Evolutionary conservation across 768 basidiomycete genomes (phyloP).

Genomic region (Daedalea quercina): DNA sequence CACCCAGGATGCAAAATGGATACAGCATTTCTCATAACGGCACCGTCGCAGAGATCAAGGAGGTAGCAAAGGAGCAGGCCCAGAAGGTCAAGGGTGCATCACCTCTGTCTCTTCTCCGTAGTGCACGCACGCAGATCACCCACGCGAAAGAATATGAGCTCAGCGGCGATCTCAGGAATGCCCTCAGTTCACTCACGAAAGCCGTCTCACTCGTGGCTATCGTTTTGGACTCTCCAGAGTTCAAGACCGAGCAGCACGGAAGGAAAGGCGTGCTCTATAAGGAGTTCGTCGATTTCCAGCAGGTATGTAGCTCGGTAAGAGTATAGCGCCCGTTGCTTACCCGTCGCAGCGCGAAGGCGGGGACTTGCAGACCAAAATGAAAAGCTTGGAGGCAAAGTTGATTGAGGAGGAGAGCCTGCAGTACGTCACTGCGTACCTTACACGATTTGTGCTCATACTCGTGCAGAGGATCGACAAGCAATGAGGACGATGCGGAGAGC

Average conservation of each 20-base stretch:
- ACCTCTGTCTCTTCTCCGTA: conserved; percentile 51
- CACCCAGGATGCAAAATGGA: conserved; percentile 34
- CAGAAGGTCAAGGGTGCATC: conserved; percentile 52
- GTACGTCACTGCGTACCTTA: neutral
- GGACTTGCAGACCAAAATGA: conserved; percentile 33
- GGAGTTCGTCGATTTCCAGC: conserved; percentile 59
- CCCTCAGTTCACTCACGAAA: conserved; percentile 53
- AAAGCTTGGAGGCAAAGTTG: conserved; percentile 39
- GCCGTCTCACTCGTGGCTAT: conserved; percentile 53
- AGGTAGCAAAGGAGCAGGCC: conserved; percentile 39
- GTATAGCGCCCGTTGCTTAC: conserved; percentile 8
- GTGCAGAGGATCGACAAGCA: conserved; percentile 5
- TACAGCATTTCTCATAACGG: conserved; percentile 11
- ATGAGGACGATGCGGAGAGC: conserved; percentile 5
- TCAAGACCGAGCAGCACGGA: conserved; percentile 42
- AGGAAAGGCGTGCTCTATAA: conserved; percentile 51
- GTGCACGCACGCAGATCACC: conserved; percentile 51
- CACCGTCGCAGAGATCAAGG: conserved; percentile 41
- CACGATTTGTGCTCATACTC: conserved; percentile 4
- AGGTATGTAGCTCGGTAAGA: conserved; percentile 36
- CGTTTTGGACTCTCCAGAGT: conserved; percentile 56
- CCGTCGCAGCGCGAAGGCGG: conserved; percentile 29
- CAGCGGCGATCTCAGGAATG: conserved; percentile 53
- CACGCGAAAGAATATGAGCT: conserved; percentile 46
- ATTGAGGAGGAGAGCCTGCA: conserved; percentile 34